Evolutionary conservation across 2,329 filamentous ascomycete genomes (phyloP).

Genomic region (Stachybotrys chartarum): DNA sequence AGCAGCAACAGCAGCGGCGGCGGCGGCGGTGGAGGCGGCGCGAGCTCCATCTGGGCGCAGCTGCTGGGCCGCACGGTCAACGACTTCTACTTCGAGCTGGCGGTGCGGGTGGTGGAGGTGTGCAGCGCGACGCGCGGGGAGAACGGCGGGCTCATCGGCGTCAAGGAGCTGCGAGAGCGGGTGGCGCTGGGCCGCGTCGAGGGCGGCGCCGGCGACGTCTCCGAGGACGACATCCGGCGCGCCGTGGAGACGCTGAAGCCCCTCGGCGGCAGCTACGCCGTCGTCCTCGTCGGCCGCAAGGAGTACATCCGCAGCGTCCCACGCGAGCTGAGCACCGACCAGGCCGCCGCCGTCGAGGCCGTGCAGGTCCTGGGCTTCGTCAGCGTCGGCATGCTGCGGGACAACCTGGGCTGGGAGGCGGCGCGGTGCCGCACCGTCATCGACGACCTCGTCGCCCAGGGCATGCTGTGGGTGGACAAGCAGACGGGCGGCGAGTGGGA

Average conservation of each 20-base stretch:
- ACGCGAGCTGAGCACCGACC: slow-evolving; percentile 91
- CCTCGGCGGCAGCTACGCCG: slow-evolving; percentile 79
- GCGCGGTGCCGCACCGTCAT: slow-evolving; percentile 83
- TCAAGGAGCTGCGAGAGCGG: slow-evolving; percentile 71
- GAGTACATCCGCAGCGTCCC: slow-evolving; percentile 89
- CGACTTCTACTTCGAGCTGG: slow-evolving; percentile 97
- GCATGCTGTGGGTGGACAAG: slow-evolving; percentile 89
- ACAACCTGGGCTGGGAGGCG: slow-evolving; percentile 79
- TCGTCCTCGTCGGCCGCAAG: slow-evolving; percentile 75
- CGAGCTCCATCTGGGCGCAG: slow-evolving; percentile 81
- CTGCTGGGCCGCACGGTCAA: slow-evolving; percentile 86
- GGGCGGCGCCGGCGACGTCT: slow-evolving; percentile 71
- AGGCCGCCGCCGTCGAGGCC: slow-evolving; percentile 85
- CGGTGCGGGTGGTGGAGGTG: slow-evolving; percentile 89
- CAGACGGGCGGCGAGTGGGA: slow-evolving; percentile 74
- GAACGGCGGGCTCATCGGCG: slow-evolving; percentile 85
- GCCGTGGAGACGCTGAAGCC: slow-evolving; percentile 84
- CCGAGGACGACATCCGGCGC: slow-evolving; percentile 87
- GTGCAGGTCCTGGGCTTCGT: slow-evolving; percentile 87
- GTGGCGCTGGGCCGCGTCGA: slow-evolving; percentile 56
- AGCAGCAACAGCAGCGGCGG: slow-evolving; percentile 28
- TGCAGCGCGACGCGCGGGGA: slow-evolving; percentile 80
- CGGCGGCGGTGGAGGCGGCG: slow-evolving; percentile 37
- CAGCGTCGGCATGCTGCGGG: slow-evolving; percentile 78
- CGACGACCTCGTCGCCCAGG: slow-evolving; percentile 81